Conservation (phyloP, 306 rosid genomes). For the Fagus sylvatica region DNA sequence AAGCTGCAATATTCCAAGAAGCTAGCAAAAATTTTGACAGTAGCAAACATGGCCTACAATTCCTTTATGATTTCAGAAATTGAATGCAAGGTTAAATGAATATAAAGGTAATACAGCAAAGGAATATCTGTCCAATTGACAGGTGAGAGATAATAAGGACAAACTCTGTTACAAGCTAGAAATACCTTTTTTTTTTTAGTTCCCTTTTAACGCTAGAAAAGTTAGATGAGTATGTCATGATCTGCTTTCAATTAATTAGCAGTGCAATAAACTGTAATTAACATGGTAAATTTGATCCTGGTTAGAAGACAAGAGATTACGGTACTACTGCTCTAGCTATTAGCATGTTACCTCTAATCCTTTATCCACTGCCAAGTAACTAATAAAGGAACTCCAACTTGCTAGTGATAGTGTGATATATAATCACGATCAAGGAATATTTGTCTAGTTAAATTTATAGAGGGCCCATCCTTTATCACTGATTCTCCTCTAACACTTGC, state of each 20-base stretch:
- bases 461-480: constrained; percentile 28
- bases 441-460: constrained; percentile 26
- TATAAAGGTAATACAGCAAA: background rate
- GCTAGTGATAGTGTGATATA: background rate
- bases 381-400: constrained; percentile 26
- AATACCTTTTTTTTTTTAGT: background rate
- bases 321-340: constrained; percentile 7
- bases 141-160: constrained; percentile 2
- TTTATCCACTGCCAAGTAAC: constrained; percentile 29
- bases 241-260: background rate
- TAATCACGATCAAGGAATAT: constrained; percentile 34
- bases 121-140: constrained; percentile 14
- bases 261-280: background rate
- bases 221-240: background rate
- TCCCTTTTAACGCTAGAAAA: background rate
- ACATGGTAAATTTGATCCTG: constrained; percentile 14
- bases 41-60: background rate
- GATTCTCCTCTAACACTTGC: constrained; percentile 53
- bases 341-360: constrained; percentile 23
- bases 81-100: background rate
- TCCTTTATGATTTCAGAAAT: background rate
- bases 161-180: background rate
- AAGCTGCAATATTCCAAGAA: background rate
- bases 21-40: background rate
- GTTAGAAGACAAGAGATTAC: background rate